Percentiles rank a stretch among this genome's conserved stretches.
Evolutionary conservation across 805 yeast species (phyloP).

Genomic region (Candida pseudofarinosa): DNA sequence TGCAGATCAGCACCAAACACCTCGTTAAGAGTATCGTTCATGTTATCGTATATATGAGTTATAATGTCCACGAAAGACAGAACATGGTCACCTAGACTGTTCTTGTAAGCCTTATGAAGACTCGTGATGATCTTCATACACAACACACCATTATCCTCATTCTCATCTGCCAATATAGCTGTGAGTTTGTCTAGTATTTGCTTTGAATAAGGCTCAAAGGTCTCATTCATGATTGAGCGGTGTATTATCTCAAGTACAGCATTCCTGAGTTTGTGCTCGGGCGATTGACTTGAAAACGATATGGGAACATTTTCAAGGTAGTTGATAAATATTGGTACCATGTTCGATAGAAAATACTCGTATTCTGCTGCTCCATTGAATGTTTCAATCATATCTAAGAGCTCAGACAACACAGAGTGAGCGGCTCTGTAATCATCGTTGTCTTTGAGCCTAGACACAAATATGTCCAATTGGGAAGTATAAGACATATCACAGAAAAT

Average conservation of each 20-base stretch:
- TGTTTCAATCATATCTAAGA: conserved; percentile 82
- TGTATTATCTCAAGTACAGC: conserved; percentile 74
- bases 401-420: conserved; percentile 70
- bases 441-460: conserved; percentile 60
- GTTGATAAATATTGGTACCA: conserved; percentile 66
- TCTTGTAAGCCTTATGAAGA: conserved; percentile 80
- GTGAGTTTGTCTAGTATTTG: conserved; percentile 58
- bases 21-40: conserved; percentile 69
- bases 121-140: conserved; percentile 85
- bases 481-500: conserved; percentile 34
- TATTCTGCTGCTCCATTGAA: conserved; percentile 80
- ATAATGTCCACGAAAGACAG: conserved; percentile 76
- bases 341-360: conserved; percentile 62
- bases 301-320: conserved; percentile 66
- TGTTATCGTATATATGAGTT: conserved; percentile 70
- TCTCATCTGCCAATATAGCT: conserved; percentile 63
- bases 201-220: conserved; percentile 66
- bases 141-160: conserved; percentile 92
- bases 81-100: conserved; percentile 62
- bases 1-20: conserved; percentile 40
- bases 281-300: conserved; percentile 60
- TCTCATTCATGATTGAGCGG: conserved; percentile 77
- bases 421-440: conserved; percentile 53
- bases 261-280: conserved; percentile 76
- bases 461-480: conserved; percentile 59